Percentiles rank a stretch among this genome's conserved stretches.
Evolutionary conservation across 805 yeast genomes (phyloP).

Genomic region (Lipomyces yamadae): DNA sequence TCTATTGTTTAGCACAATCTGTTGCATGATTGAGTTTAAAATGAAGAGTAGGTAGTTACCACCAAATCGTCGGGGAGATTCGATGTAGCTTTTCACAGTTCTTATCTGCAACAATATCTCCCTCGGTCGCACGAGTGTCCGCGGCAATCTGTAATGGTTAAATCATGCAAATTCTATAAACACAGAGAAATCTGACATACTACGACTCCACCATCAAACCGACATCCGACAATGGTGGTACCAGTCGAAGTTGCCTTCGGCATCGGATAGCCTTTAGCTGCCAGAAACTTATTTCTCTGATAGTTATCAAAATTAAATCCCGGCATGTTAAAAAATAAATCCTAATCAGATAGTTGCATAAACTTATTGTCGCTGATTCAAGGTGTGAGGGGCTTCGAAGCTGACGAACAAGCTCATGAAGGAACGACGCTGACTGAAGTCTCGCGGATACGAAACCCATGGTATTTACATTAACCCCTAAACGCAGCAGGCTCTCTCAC

Average conservation of each 20-base stretch:
- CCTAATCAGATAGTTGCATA: neutral
- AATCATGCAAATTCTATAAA: neutral
- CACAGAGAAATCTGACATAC: constrained; percentile 37
- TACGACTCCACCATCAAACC: constrained; percentile 90
- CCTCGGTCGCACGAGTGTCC: constrained; percentile 97
- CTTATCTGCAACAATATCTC: constrained; percentile 95
- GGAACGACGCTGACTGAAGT: neutral
- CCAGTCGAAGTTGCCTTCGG: constrained; percentile 97
- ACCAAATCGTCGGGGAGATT: constrained; percentile 83
- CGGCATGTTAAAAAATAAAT: constrained; percentile 19
- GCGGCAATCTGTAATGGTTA: constrained; percentile 70
- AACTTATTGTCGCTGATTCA: neutral
- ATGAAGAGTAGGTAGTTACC: constrained; percentile 26
- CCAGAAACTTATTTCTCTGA: constrained; percentile 81
- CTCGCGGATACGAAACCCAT: no score
- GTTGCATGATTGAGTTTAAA: neutral
- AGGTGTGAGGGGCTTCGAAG: neutral
- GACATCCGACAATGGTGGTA: constrained; percentile 98
- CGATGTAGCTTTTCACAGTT: constrained; percentile 94
- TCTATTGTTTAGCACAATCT: neutral
- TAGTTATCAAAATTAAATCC: constrained; percentile 93
- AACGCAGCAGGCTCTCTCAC: no score
- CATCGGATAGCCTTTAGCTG: constrained; percentile 70
- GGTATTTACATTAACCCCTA: no score
- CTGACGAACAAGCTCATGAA: no score